These are phyloP conservation scores for Lactarius psammicola DNA, from an alignment of 768 basidiomycete genomes.

Conservation along the genomic window DNA sequence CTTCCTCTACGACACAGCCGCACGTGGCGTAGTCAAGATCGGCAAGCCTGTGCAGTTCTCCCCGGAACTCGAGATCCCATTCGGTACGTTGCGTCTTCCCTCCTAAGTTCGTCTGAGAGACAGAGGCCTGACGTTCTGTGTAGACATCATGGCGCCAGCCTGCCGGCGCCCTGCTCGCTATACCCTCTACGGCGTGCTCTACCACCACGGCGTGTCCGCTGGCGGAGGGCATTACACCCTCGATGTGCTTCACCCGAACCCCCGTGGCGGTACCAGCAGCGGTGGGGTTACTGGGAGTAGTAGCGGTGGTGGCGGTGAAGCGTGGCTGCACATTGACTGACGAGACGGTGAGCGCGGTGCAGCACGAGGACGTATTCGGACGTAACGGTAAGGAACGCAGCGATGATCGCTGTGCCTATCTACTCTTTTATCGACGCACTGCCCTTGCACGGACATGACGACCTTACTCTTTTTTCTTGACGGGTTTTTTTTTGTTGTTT, in stretches of 20 bases:
- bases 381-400: constrained; percentile 29
- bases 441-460: constrained; percentile 34
- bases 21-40: constrained; percentile 80
- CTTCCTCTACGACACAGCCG: constrained; percentile 79
- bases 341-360: constrained; percentile 76
- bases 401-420: constrained; percentile 76
- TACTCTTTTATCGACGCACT: constrained; percentile 79
- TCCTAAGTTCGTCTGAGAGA: not conserved
- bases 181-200: constrained; percentile 84
- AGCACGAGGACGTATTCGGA: constrained; percentile 69
- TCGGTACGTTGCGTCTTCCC: constrained; percentile 44
- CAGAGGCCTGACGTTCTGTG: not conserved
- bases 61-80: constrained; percentile 72
- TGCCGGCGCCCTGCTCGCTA: constrained; percentile 53
- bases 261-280: constrained; percentile 40
- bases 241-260: constrained; percentile 76
- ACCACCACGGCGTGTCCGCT: constrained; percentile 90
- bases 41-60: constrained; percentile 78
- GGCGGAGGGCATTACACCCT: constrained; percentile 95
- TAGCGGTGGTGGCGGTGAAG: constrained; percentile 48
- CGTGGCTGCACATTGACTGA: constrained; percentile 96
- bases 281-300: not conserved
- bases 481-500: not conserved
- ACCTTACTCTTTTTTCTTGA: not conserved
- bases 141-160: constrained; percentile 32